Base-by-base conservation (phyloP, 1,139 yeast species). In the Starmera stellimalicola region DNA sequence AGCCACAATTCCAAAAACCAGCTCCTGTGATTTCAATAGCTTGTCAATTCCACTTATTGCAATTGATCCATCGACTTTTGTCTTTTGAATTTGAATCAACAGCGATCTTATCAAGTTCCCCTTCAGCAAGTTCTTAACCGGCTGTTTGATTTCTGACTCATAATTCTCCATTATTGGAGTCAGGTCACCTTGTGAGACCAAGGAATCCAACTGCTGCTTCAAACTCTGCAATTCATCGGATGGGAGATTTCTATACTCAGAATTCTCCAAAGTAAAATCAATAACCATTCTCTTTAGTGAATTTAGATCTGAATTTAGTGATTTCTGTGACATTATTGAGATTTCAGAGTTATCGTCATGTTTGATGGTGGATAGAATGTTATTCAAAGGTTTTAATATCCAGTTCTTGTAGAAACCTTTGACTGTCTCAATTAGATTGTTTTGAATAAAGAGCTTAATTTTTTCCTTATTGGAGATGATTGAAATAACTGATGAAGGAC, bases 41-140 rank as follows among this genome's bases (percentile, higher is more conserved):
- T 83, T 80, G 57, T 91, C 97, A 42, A 91, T 88, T 7, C 97
- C 97, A 46, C 70, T 76, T 41, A 91, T 72, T 0, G 95, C 97
- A 7, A 87, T 65, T 23, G 84, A 91, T 4, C 95, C 95, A 54
- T 91, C 98, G 11, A 91, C 96, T 58, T 91, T 91, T 11, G 95
- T 81, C 58, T 91, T 91, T 54, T 91, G 98, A 8, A 91, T 65
- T 56, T 91, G 97, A 39, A 91, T 88, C 47, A 91, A 59, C 31
- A 91, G 58, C 10, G 91, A 77, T 33, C 95, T 68, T 7, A 87
- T 60, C 42, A 91, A 66, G 34, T 77, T 72, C 3, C 97, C 98
- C 7, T 64, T 60, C 4, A 75, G 36, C 5, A 84, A 44, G 26
- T 80, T 77, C 38, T 64, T 68, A 33, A 87, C 55, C 0, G 97